Conservation (phyloP, 2,329 filamentous ascomycete genomes). For the Ophiobolus disseminans region DNA sequence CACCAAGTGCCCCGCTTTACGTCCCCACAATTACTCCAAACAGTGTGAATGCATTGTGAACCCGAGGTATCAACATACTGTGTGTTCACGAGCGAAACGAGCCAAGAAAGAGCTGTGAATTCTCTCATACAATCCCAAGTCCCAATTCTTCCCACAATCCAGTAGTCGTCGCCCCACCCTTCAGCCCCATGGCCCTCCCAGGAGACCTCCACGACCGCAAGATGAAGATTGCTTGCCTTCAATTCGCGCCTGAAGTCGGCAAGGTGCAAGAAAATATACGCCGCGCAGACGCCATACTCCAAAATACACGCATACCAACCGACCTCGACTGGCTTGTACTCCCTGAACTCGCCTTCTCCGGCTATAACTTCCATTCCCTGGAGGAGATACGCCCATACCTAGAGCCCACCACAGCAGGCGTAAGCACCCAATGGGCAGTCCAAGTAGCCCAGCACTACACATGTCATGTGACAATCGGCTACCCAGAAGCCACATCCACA, state of each 20-base stretch:
- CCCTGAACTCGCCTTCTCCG: conserved; percentile 79
- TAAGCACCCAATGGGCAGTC: conserved; percentile 74
- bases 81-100: too few species aligned
- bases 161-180: conserved; percentile 5
- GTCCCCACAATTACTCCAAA: too few species aligned
- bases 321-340: conserved; percentile 73
- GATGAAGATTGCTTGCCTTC: conserved; percentile 74
- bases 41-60: too few species aligned
- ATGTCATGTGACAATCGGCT: conserved; percentile 74
- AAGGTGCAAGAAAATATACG: conserved; percentile 74
- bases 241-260: conserved; percentile 75
- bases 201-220: conserved; percentile 1
- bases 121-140: too few species aligned
- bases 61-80: too few species aligned
- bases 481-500: conserved; percentile 65
- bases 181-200: conserved; percentile 11
- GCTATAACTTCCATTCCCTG: conserved; percentile 79
- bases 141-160: too few species aligned
- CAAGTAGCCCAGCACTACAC: conserved; percentile 69
- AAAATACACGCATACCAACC: conserved; percentile 50
- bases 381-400: conserved; percentile 72
- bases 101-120: too few species aligned
- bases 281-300: conserved; percentile 70
- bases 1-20: too few species aligned
- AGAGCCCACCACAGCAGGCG: conserved; percentile 70